These are phyloP conservation scores for Aspergillus coremiiformis DNA, from an alignment of 495 filamentous ascomycete genomes.

Conservation along the genomic window DNA sequence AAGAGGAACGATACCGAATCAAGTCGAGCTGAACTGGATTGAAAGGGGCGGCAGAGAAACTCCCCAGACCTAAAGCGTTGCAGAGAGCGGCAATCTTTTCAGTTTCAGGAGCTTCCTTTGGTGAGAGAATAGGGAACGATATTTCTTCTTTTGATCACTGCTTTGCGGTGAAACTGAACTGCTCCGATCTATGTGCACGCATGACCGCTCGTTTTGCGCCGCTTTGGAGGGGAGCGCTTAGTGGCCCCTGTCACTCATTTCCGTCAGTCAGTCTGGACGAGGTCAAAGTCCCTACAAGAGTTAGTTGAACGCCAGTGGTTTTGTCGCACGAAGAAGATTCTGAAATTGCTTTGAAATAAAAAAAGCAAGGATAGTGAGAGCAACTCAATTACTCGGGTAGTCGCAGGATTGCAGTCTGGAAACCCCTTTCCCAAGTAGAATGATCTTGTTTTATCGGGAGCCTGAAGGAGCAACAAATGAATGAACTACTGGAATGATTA, in stretches of 20 bases:
- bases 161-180: conserved; percentile 21
- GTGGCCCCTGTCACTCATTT: conserved; percentile 5
- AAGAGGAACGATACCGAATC: background rate
- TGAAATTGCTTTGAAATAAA: conserved; percentile 1
- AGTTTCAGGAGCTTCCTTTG: background rate
- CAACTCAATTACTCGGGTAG: background rate
- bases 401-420: too few relatives aligned
- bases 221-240: conserved; percentile 29
- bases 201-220: conserved; percentile 30
- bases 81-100: conserved; percentile 11
- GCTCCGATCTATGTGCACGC: conserved; percentile 30
- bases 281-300: background rate
- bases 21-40: background rate
- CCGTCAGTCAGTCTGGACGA: conserved; percentile 2
- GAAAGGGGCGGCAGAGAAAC: conserved; percentile 1
- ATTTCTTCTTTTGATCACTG: conserved; percentile 7
- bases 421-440: too few relatives aligned
- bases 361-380: background rate
- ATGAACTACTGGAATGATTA: background rate
- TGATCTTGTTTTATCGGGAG: background rate
- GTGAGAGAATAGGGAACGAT: conserved; percentile 2
- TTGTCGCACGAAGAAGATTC: conserved; percentile 6
- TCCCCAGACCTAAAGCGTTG: background rate
- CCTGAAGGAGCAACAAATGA: background rate
- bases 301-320: conserved; percentile 12